Conservation (phyloP, 2,329 filamentous ascomycete genomes). For the Xylaria hypoxylon region DNA sequence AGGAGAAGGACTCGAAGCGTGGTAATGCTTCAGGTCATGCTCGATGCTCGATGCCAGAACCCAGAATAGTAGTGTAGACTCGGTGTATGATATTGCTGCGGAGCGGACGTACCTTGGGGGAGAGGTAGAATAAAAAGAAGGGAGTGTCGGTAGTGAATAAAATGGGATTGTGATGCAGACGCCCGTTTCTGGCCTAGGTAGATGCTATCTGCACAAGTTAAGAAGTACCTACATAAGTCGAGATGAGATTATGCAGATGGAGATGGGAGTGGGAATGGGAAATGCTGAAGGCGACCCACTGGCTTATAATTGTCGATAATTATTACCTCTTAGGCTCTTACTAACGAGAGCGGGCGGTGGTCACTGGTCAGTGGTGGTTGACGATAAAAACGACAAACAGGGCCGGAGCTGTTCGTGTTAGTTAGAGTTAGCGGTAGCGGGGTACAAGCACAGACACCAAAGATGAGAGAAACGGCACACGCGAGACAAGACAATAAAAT, state of each 20-base stretch:
- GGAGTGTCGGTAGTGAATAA: constrained; percentile 32
- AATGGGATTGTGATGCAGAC: constrained; percentile 38
- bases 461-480: background rate
- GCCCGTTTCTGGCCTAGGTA: constrained; percentile 24
- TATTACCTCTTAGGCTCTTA: too few relatives aligned
- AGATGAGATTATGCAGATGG: background rate
- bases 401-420: constrained; percentile 3
- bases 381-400: constrained; percentile 14
- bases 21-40: constrained; percentile 15
- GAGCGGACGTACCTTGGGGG: constrained; percentile 27
- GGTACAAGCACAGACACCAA: constrained; percentile 6
- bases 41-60: constrained; percentile 3
- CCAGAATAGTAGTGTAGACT: background rate
- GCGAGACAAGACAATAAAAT: background rate
- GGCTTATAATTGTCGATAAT: constrained; percentile 24
- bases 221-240: background rate
- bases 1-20: constrained; percentile 3
- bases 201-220: constrained; percentile 13
- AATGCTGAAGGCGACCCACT: constrained; percentile 32
- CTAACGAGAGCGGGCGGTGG: constrained; percentile 6
- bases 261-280: constrained; percentile 10
- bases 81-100: constrained; percentile 7
- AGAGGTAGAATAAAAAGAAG: constrained; percentile 16
- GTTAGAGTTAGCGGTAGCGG: background rate
- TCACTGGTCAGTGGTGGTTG: too few relatives aligned